A percentile compares a stretch with the other conserved stretches of the same genome.
These are phyloP conservation scores for Fusarium tupiense DNA, from an alignment of 2,329 filamentous ascomycete species.

Conservation along the genomic window DNA sequence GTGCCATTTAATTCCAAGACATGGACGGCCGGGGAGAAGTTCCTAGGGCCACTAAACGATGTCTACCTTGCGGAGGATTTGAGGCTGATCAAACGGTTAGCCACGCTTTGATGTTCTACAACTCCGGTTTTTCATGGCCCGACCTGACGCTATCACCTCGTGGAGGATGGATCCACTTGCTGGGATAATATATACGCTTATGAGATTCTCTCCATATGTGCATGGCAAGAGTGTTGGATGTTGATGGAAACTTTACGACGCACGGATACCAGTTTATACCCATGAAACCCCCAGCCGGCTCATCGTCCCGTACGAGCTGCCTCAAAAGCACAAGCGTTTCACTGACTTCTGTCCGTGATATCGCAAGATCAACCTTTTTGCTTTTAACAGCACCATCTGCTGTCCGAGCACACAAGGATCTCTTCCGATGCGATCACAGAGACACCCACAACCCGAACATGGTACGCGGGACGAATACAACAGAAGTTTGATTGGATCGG, in stretches of 20 bases:
- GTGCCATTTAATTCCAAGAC: conserved; percentile 6
- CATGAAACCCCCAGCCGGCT: conserved; percentile 5
- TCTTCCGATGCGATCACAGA: background rate
- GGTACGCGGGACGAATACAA: background rate
- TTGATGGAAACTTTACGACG: background rate
- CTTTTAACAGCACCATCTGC: background rate
- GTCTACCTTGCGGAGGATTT: background rate
- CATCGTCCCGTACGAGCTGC: conserved; percentile 8
- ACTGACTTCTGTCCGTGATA: background rate
- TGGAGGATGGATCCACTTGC: conserved; percentile 8
- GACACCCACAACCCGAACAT: background rate
- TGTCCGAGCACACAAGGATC: conserved; percentile 7
- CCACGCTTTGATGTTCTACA: conserved; percentile 14
- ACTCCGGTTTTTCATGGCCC: background rate
- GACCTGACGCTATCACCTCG: background rate
- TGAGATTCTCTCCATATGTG: background rate
- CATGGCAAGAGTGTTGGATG: background rate
- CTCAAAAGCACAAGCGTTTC: background rate
- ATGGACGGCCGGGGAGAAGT: conserved; percentile 7
- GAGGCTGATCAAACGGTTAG: conserved; percentile 3
- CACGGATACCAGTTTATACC: conserved; percentile 14
- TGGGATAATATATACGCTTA: background rate
- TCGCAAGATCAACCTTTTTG: conserved; percentile 1
- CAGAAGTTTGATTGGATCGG: background rate
- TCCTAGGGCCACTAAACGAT: conserved; percentile 13